Conservation (phyloP, 352 stramenopile species). For the Pythium rishiriense region DNA sequence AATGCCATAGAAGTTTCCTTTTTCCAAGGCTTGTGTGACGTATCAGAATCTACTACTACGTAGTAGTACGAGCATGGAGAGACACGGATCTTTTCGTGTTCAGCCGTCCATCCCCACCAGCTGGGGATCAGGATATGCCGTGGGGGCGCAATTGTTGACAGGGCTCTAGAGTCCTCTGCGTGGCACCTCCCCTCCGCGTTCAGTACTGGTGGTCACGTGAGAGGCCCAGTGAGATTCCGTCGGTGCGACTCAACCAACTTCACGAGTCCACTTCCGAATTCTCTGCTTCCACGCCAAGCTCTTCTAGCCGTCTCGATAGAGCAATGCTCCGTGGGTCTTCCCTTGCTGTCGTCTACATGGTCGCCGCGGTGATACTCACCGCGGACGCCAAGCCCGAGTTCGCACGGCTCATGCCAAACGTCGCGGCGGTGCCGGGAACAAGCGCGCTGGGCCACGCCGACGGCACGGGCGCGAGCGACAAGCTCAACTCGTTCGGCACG, state of each 20-base stretch:
- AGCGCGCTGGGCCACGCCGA: constrained; percentile 29
- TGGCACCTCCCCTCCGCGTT: neutral
- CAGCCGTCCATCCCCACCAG: neutral
- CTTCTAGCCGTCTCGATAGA: neutral
- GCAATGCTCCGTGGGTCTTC: neutral
- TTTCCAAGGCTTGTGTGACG: neutral
- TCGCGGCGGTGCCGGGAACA: constrained; percentile 23
- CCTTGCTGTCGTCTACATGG: neutral
- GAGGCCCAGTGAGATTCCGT: neutral
- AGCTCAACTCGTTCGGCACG: constrained; percentile 40
- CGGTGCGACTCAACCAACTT: neutral
- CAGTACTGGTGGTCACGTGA: neutral
- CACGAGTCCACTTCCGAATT: neutral
- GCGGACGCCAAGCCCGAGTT: constrained; percentile 15
- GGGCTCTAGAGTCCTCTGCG: neutral
- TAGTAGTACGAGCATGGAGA: neutral
- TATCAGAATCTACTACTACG: neutral
- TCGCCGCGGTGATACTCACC: neutral
- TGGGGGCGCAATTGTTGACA: neutral
- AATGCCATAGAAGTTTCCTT: constrained; percentile 2
- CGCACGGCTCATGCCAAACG: constrained; percentile 34
- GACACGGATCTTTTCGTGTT: neutral
- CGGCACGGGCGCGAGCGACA: neutral
- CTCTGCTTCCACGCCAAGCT: neutral
- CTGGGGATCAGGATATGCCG: neutral